Conservation (phyloP, 148 eudicot species). For the Persicaria maculosa region DNA sequence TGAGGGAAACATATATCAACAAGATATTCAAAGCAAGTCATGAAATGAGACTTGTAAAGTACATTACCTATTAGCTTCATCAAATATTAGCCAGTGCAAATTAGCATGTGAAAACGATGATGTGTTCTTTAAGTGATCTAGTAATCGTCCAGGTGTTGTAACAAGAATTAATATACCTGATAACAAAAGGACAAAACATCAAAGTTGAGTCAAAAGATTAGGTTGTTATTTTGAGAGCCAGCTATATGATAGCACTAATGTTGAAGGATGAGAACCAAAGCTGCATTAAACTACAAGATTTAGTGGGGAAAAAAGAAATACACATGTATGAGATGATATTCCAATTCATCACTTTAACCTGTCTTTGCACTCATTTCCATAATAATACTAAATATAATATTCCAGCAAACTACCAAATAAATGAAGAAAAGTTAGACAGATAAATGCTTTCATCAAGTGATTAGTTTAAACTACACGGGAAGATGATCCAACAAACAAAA, state of each 20-base stretch:
- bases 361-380: neutral
- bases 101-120: slow-evolving; percentile 22
- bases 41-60: neutral
- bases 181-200: slow-evolving; percentile 14
- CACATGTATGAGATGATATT: neutral
- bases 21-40: neutral
- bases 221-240: neutral
- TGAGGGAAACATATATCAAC: slow-evolving; percentile 15
- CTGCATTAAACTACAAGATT: neutral
- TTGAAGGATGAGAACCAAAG: neutral
- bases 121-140: slow-evolving; percentile 91
- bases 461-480: neutral
- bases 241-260: neutral
- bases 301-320: neutral
- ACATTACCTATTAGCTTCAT: slow-evolving; percentile 90
- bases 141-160: slow-evolving; percentile 95
- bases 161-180: slow-evolving; percentile 85
- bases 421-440: neutral
- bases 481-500: neutral
- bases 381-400: neutral
- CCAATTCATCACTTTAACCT: neutral
- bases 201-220: neutral
- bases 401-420: neutral
- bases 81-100: slow-evolving; percentile 20
- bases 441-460: neutral